These are phyloP conservation scores for Podospora pseudoanserina DNA, from an alignment of 495 filamentous ascomycete genomes.

Conservation along the genomic window DNA sequence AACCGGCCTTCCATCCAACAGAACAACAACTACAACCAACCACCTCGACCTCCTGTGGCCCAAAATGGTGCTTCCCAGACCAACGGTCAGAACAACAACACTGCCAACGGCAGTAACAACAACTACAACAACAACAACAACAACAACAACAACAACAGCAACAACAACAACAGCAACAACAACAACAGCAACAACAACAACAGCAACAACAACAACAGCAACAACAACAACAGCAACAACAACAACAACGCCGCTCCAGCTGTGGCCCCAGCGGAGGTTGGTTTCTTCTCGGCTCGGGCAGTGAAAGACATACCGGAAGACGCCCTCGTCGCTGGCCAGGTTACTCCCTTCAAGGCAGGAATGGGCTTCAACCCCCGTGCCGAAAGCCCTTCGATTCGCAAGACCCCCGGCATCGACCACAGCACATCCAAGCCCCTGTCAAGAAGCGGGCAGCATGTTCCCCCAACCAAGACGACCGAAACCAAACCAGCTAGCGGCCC, in stretches of 20 bases:
- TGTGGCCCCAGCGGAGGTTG: constrained; percentile 18
- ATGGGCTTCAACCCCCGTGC: constrained; percentile 74
- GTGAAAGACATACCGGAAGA: constrained; percentile 44
- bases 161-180: constrained; percentile 14
- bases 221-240: constrained; percentile 4
- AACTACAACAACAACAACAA: neutral
- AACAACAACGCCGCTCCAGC: constrained; percentile 11
- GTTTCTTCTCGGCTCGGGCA: constrained; percentile 74
- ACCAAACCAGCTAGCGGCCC: neutral
- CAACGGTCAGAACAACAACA: constrained; percentile 31
- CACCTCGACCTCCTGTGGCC: constrained; percentile 29
- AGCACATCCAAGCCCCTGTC: constrained; percentile 63
- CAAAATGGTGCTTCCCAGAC: constrained; percentile 9
- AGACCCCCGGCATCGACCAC: constrained; percentile 86
- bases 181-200: neutral
- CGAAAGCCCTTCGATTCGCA: constrained; percentile 82
- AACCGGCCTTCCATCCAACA: constrained; percentile 26
- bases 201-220: constrained; percentile 6
- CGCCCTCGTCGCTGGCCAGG: constrained; percentile 34
- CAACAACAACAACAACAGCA: constrained; percentile 13
- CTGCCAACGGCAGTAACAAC: constrained; percentile 18
- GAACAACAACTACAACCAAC: constrained; percentile 26
- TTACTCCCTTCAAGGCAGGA: constrained; percentile 38
- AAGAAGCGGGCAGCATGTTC: constrained; percentile 42
- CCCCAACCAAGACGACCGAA: constrained; percentile 26